Conservation (phyloP, 2,329 filamentous ascomycete genomes). For the Lecanoromycetidae sp. region DNA sequence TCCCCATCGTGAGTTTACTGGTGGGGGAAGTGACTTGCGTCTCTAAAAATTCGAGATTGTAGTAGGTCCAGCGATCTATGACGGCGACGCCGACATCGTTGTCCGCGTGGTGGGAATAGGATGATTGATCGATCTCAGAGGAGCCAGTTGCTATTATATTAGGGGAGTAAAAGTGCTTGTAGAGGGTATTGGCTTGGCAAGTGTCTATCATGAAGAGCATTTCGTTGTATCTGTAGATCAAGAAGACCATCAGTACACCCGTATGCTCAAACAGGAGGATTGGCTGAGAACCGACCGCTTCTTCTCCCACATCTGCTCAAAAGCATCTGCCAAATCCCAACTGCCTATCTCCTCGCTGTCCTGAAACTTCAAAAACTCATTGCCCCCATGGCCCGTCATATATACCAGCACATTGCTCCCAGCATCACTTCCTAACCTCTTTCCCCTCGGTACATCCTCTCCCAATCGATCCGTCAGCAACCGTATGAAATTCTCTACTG, state of each 20-base stretch:
- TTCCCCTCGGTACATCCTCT: conserved; percentile 88
- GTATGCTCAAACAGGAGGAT: background rate
- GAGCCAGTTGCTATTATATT: conserved; percentile 98
- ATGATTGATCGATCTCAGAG: conserved; percentile 87
- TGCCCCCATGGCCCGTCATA: conserved; percentile 97
- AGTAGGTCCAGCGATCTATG: conserved; percentile 97
- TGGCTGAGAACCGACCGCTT: conserved; percentile 49
- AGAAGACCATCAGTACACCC: too few species aligned
- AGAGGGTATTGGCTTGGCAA: conserved; percentile 99
- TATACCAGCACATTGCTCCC: conserved; percentile 95
- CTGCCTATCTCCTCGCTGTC: conserved; percentile 95
- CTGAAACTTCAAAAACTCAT: conserved; percentile 97
- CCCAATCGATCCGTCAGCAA: conserved; percentile 88
- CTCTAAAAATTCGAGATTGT: conserved; percentile 94
- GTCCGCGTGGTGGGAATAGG: conserved; percentile 94
- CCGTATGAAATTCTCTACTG: conserved; percentile 96
- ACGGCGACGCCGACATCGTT: conserved; percentile 96
- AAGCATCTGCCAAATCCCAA: conserved; percentile 90
- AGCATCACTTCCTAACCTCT: conserved; percentile 85
- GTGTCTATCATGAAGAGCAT: conserved; percentile 99
- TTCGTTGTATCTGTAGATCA: conserved; percentile 83
- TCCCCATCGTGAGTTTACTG: conserved; percentile 79
- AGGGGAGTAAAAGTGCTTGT: conserved; percentile 92
- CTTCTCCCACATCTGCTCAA: conserved; percentile 99
- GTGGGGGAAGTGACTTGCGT: conserved; percentile 73